phyloP scores from a whole-genome alignment of 345 rosid genomes.

The Gossypium raimondii region DNA sequence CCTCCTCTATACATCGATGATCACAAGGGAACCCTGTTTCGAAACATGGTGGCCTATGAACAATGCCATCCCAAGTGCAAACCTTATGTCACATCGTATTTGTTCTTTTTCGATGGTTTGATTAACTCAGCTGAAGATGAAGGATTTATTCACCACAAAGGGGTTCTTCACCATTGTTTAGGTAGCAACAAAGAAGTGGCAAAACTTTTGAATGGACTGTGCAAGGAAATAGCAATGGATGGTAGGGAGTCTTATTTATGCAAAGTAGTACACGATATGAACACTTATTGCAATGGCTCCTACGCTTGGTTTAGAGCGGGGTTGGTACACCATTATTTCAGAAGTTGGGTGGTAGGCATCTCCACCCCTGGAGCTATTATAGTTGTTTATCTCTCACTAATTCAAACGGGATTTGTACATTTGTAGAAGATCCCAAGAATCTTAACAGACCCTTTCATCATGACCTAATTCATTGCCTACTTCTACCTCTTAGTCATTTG shows the following conservation, averaged over 20 bases:
- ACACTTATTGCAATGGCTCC: background rate
- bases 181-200: constrained; percentile 31
- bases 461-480: background rate
- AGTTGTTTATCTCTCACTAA: constrained; percentile 16
- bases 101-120: constrained; percentile 31
- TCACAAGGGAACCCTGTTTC: constrained; percentile 24
- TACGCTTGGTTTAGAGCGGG: constrained; percentile 14
- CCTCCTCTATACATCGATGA: constrained; percentile 30
- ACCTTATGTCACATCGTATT: constrained; percentile 23
- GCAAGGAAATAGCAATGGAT: constrained; percentile 24
- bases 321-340: constrained; percentile 27
- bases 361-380: constrained; percentile 20
- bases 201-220: constrained; percentile 22
- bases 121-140: constrained; percentile 28
- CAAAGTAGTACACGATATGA: constrained; percentile 14
- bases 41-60: constrained; percentile 35
- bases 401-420: constrained; percentile 20
- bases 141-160: constrained; percentile 20
- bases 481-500: background rate
- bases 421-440: background rate
- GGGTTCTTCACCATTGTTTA: constrained; percentile 26
- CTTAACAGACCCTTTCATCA: background rate
- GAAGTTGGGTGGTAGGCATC: constrained; percentile 25
- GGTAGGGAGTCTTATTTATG: constrained; percentile 16
- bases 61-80: constrained; percentile 25